A percentile compares a stretch with the other conserved stretches of the same genome.
These are phyloP conservation scores for Anisodus acutangulus DNA, from an alignment of 257 asterid genomes.

Conservation along the genomic window DNA sequence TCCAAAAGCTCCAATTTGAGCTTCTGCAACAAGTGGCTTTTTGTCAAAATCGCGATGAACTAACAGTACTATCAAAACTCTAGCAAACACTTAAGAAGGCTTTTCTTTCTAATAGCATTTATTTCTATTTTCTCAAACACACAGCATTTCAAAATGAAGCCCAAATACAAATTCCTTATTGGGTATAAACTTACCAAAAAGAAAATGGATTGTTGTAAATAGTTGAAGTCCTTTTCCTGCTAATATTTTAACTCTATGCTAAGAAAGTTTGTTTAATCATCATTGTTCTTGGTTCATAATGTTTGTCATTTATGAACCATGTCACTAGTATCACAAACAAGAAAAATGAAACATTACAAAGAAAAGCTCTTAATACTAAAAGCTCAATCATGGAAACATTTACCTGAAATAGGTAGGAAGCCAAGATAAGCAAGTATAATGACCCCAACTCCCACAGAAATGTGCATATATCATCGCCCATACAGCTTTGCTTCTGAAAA, in stretches of 20 bases:
- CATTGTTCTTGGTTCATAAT: no score
- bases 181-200: neutral
- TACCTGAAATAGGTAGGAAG: slow-evolving; percentile 98
- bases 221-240: neutral
- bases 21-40: no score
- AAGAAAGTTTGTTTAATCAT: neutral
- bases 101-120: slow-evolving; percentile 3
- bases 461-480: slow-evolving; percentile 99
- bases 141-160: neutral
- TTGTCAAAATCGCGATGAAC: no score
- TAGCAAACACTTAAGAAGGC: neutral
- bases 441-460: slow-evolving; percentile 99
- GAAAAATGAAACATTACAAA: neutral
- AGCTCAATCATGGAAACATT: slow-evolving; percentile 9
- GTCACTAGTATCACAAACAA: neutral
- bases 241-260: neutral
- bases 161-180: neutral
- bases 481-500: slow-evolving; percentile 84
- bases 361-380: neutral
- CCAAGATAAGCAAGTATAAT: slow-evolving; percentile 92
- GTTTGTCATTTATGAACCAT: neutral
- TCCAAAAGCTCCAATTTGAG: no score
- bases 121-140: neutral
- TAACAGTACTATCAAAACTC: no score
- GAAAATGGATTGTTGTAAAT: neutral